Evolutionary conservation across 306 rosid species (phyloP).

Genomic region (Quercus robur): DNA sequence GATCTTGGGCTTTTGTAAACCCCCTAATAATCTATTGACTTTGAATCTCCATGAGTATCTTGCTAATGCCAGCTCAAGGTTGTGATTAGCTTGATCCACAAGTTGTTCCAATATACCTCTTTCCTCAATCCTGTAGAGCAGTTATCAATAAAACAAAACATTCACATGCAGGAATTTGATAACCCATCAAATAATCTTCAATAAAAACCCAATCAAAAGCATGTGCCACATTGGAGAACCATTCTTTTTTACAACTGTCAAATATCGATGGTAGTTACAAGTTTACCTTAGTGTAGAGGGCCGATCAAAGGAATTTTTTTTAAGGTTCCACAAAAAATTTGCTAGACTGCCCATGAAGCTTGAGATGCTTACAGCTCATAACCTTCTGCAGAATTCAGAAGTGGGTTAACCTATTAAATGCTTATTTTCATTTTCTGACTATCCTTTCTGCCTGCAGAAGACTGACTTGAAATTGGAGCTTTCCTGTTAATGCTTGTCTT

Average conservation of each 20-base stretch:
- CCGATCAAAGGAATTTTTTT: too few species aligned
- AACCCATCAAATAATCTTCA: neutral
- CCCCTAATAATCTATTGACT: constrained; percentile 44
- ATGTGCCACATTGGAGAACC: neutral
- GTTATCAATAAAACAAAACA: neutral
- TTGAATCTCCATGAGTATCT: constrained; percentile 63
- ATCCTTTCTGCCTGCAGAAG: too few species aligned
- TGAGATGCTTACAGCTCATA: too few species aligned
- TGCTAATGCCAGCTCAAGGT: constrained; percentile 58
- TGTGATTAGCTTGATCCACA: constrained; percentile 51
- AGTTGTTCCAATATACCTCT: constrained; percentile 49
- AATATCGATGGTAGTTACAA: neutral
- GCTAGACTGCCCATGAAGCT: too few species aligned
- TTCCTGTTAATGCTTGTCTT: too few species aligned
- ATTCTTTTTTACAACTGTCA: neutral
- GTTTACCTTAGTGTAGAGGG: too few species aligned
- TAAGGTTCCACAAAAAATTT: too few species aligned
- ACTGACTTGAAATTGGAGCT: too few species aligned
- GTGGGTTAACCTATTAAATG: too few species aligned
- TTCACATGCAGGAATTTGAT: neutral
- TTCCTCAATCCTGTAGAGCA: constrained; percentile 65
- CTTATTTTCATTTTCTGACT: too few species aligned
- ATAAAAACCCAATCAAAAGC: neutral
- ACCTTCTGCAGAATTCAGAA: too few species aligned
- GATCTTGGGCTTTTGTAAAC: constrained; percentile 53